Base-by-base conservation (phyloP, 1,284 basidiomycete genomes). In the Naganishia cerealis region DNA sequence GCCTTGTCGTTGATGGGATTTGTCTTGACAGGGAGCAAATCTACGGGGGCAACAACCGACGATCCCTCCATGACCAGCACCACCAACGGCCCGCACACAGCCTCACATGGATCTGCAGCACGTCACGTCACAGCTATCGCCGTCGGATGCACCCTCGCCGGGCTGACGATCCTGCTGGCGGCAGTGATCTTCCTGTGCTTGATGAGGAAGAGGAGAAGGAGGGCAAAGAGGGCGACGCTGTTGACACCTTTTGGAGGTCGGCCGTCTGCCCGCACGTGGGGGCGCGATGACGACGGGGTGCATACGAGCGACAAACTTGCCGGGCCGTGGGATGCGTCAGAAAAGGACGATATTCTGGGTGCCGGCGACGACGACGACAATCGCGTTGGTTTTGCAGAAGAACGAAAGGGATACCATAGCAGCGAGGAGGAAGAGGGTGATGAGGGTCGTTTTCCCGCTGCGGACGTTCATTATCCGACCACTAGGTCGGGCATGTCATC, bases 111-210 rank as follows among this genome's bases (percentile, higher is more conserved):
- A 36, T 67, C n/a, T 57, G 58, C 58, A 56, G 59, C 24, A 24
- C 65, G 6, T 67, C 57, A 13, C 38, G 36, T 43, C 29, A 66
- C 42, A 43, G 58, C 33, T 52, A 71, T 59, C 48, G 57, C 58
- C 12, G 73, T 24, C 72, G 78, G 7, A 53, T 76, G 43, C 72
- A 75, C 36, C 72, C 67, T 67, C 65, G 57, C 46, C 10, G 10
- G 53, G 18, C 26, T 67, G 21, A 39, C 36, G 8, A 26, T 68
- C 55, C n/a, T 66, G 1, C 40, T 66, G 5, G 53, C 21, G 3
- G 42, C 10, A 5, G 39, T 38, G 9, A 24, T 50, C 46, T 8
- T 50, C 3, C 24, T 24, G 9, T 50, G 46, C 46, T 36, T 43
- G 18, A n/a, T 66, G 54, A 33, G 43, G 8, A 46, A 36, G 29